These are phyloP conservation scores for Suillus lakei DNA, from an alignment of 768 basidiomycete genomes.

Conservation along the genomic window DNA sequence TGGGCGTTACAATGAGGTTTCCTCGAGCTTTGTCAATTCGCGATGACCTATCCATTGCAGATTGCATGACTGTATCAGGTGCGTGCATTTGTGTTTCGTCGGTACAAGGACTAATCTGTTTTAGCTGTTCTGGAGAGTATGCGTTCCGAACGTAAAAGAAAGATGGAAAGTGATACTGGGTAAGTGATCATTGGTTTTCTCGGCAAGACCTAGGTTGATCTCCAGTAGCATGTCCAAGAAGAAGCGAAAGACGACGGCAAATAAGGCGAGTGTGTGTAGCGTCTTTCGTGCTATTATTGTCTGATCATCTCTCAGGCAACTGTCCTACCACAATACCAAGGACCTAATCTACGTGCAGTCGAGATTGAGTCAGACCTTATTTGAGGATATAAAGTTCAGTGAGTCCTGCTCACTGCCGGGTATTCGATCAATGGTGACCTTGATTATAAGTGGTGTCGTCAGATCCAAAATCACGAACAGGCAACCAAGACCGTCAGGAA, in stretches of 20 bases:
- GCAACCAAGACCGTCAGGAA: conserved; percentile 70
- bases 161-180: conserved; percentile 67
- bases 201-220: neutral
- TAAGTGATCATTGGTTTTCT: conserved; percentile 26
- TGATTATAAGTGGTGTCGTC: conserved; percentile 67
- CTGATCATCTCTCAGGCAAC: conserved; percentile 43
- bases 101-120: neutral
- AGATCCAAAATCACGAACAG: conserved; percentile 71
- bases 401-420: conserved; percentile 29
- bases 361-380: conserved; percentile 65
- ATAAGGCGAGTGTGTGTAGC: conserved; percentile 27
- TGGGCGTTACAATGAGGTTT: conserved; percentile 93
- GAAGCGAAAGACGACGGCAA: conserved; percentile 27
- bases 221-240: conserved; percentile 38
- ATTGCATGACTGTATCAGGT: conserved; percentile 78
- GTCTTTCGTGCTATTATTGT: neutral
- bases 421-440: neutral
- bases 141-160: conserved; percentile 72
- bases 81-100: conserved; percentile 6
- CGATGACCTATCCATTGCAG: conserved; percentile 73
- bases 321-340: conserved; percentile 69
- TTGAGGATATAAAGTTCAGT: conserved; percentile 84
- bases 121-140: conserved; percentile 64
- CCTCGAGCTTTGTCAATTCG: conserved; percentile 83
- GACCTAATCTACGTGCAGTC: conserved; percentile 64